Conservation (phyloP, 345 rosid species). For the Salix dunnii region DNA sequence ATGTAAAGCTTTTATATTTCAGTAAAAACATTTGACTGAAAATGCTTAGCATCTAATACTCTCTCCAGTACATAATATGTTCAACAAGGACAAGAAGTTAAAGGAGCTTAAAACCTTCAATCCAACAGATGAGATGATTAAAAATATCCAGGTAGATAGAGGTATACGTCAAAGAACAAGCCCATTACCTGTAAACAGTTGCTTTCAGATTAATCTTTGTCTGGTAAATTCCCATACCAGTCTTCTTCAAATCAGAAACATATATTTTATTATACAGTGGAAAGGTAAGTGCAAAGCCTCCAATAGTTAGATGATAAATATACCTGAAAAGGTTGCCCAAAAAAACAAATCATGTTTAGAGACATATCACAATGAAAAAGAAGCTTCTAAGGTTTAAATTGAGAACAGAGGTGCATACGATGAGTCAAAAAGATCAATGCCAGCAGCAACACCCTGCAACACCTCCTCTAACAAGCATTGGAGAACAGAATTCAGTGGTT, state of each 20-base stretch:
- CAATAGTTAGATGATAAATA: slow-evolving; percentile 62
- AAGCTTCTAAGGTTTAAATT: background rate
- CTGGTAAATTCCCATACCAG: slow-evolving; percentile 33
- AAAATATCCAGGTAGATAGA: background rate
- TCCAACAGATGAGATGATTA: background rate
- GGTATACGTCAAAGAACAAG: too few relatives aligned
- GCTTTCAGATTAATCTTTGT: slow-evolving; percentile 63
- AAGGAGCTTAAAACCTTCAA: background rate
- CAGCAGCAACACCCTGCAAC: slow-evolving; percentile 72
- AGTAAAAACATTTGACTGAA: too few relatives aligned
- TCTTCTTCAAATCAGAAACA: slow-evolving; percentile 9
- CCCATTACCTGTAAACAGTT: slow-evolving; percentile 50
- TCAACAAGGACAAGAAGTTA: background rate
- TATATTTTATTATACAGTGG: slow-evolving; percentile 31
- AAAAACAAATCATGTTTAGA: background rate
- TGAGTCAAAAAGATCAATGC: slow-evolving; percentile 69
- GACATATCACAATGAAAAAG: background rate
- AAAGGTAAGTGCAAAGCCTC: slow-evolving; percentile 67
- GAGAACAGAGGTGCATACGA: slow-evolving; percentile 35
- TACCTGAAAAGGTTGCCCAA: slow-evolving; percentile 40
- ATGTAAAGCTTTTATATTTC: too few relatives aligned
- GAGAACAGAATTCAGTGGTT: background rate
- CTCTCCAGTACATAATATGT: too few relatives aligned
- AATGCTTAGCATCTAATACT: too few relatives aligned
- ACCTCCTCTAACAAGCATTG: slow-evolving; percentile 55